These are phyloP conservation scores for Ciborinia camelliae DNA, from an alignment of 2,329 filamentous ascomycete genomes.

Conservation along the genomic window DNA sequence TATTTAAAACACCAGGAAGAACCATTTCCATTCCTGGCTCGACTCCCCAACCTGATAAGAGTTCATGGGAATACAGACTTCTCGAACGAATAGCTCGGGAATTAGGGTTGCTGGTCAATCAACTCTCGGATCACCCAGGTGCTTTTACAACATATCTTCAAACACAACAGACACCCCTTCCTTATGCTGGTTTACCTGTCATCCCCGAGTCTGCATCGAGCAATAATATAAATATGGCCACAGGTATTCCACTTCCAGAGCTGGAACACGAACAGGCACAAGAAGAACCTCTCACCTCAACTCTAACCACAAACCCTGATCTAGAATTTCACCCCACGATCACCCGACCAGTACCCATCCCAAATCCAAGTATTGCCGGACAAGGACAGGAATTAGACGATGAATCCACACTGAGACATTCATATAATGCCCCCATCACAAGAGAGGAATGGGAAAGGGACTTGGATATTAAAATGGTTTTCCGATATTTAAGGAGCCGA, in stretches of 20 bases:
- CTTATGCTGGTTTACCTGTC: conserved; percentile 74
- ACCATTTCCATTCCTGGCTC: conserved; percentile 20
- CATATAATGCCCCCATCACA: conserved; percentile 23
- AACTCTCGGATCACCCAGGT: conserved; percentile 80
- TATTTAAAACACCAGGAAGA: conserved; percentile 32
- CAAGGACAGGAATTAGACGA: conserved; percentile 21
- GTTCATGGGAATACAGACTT: conserved; percentile 71
- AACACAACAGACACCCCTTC: conserved; percentile 60
- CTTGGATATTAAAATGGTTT: conserved; percentile 86
- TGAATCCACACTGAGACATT: conserved; percentile 28
- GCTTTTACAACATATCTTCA: conserved; percentile 80
- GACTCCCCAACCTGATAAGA: conserved; percentile 36
- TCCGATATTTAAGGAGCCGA: conserved; percentile 76
- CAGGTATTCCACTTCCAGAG: not conserved
- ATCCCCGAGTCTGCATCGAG: conserved; percentile 49
- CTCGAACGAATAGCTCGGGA: conserved; percentile 84
- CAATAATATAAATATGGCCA: not conserved
- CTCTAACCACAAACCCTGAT: conserved; percentile 17
- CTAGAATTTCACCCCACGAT: conserved; percentile 27
- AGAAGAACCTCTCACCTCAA: conserved; percentile 21
- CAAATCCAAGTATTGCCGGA: conserved; percentile 15
- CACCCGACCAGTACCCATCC: conserved; percentile 29
- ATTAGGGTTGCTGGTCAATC: conserved; percentile 77
- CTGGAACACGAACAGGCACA: conserved; percentile 27
- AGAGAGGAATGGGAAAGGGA: conserved; percentile 77